Evolutionary conservation across 176 grass and related monocot species (phyloP).

Genomic region (Lolium multiflorum): DNA sequence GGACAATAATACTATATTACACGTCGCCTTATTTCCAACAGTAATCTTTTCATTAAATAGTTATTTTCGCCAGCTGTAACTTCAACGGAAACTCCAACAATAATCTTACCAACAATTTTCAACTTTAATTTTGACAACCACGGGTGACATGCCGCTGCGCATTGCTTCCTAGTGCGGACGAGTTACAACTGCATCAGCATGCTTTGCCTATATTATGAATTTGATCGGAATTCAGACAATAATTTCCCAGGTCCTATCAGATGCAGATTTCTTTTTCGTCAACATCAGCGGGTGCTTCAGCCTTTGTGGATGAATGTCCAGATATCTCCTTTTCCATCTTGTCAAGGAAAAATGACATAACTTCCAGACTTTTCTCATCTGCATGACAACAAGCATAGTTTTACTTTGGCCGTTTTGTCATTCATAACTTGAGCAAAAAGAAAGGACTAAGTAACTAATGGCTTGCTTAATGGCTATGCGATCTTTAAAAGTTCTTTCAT

Average conservation of each 20-base stretch:
- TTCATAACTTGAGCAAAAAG: not conserved
- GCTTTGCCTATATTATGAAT: not conserved
- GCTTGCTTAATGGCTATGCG: not conserved
- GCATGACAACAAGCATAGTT: constrained; percentile 24
- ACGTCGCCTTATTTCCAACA: too few relatives aligned
- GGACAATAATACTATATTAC: too few relatives aligned
- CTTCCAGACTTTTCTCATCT: constrained; percentile 60
- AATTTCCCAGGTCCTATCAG: constrained; percentile 17
- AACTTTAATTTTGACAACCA: too few relatives aligned
- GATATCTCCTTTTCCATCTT: constrained; percentile 56
- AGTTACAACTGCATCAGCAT: not conserved
- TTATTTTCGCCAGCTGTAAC: too few relatives aligned
- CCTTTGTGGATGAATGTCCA: constrained; percentile 17
- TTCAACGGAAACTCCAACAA: too few relatives aligned
- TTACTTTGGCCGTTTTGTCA: constrained; percentile 1
- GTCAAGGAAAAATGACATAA: constrained; percentile 59
- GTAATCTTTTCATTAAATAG: too few relatives aligned
- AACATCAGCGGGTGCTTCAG: constrained; percentile 35
- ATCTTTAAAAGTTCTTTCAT: not conserved
- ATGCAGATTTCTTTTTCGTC: constrained; percentile 53
- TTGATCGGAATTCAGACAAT: not conserved
- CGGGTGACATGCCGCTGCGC: too few relatives aligned
- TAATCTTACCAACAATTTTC: too few relatives aligned
- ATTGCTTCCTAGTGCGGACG: not conserved
- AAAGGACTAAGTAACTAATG: not conserved